Conservation (phyloP, 192 early-diverging fungal species). For the Coemansia aciculifera region DNA sequence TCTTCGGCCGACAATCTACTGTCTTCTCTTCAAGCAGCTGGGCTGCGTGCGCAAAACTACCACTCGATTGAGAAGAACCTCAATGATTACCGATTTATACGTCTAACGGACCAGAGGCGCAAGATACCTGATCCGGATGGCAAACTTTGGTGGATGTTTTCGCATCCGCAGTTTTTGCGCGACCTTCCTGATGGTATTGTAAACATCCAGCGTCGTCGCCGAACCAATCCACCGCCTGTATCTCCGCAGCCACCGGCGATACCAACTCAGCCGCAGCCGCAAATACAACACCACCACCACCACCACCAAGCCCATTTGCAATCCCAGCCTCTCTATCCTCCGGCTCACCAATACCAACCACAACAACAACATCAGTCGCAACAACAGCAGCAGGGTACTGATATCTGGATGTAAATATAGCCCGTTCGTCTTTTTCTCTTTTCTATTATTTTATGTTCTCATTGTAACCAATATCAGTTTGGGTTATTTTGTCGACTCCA, state of each 20-base stretch:
- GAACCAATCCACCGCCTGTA: slow-evolving; percentile 48
- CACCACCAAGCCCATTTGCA: slow-evolving; percentile 17
- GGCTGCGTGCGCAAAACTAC: slow-evolving; percentile 54
- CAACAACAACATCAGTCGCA: slow-evolving; percentile 16
- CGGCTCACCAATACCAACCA: slow-evolving; percentile 17
- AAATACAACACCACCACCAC: slow-evolving; percentile 12
- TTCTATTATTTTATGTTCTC: neutral
- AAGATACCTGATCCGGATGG: slow-evolving; percentile 48
- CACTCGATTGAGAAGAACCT: slow-evolving; percentile 55
- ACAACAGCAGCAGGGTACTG: slow-evolving; percentile 12
- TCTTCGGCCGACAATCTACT: slow-evolving; percentile 49
- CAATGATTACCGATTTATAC: slow-evolving; percentile 50
- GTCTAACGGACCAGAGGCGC: slow-evolving; percentile 49
- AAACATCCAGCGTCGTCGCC: slow-evolving; percentile 48
- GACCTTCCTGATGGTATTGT: slow-evolving; percentile 46
- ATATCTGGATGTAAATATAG: slow-evolving; percentile 40
- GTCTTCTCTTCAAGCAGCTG: slow-evolving; percentile 36
- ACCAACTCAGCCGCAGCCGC: slow-evolving; percentile 19
- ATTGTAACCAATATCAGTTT: neutral
- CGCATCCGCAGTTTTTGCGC: slow-evolving; percentile 49
- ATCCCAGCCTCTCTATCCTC: slow-evolving; percentile 15
- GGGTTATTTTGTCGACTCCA: no score
- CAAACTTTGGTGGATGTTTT: slow-evolving; percentile 54
- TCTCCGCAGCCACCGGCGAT: slow-evolving; percentile 27
- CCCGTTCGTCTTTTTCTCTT: slow-evolving; percentile 8